phyloP scores from a whole-genome alignment of 805 yeast genomes.

The Tetrapisispora fleetii region DNA sequence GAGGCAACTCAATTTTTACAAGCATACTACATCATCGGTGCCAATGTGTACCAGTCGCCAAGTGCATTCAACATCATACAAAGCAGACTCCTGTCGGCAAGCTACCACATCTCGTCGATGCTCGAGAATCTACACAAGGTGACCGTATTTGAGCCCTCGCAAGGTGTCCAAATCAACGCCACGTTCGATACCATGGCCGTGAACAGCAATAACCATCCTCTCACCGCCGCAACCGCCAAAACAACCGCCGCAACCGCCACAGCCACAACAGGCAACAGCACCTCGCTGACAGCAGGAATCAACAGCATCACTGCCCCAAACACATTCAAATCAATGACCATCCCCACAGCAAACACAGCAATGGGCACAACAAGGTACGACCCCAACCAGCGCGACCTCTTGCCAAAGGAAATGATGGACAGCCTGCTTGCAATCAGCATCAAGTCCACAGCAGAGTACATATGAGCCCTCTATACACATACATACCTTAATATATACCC shows the following conservation, averaged over 20 bases:
- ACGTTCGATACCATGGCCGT: constrained; percentile 3
- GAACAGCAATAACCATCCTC: too few relatives aligned
- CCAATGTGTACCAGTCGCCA: constrained; percentile 89
- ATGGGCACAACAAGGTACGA: constrained; percentile 6
- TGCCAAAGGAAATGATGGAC: constrained; percentile 26
- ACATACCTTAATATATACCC: too few relatives aligned
- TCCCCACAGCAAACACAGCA: neutral
- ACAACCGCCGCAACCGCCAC: constrained; percentile 7
- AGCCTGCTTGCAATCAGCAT: constrained; percentile 24
- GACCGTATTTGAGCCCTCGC: constrained; percentile 49
- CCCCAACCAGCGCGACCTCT: constrained; percentile 7
- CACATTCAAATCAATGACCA: neutral
- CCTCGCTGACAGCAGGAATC: neutral
- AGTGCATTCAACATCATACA: constrained; percentile 59
- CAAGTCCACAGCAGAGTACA: constrained; percentile 26
- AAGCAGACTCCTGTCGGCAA: constrained; percentile 53
- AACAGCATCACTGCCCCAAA: neutral
- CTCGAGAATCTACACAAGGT: constrained; percentile 37
- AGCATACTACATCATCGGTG: constrained; percentile 83
- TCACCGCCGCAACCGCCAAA: neutral
- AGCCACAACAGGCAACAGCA: neutral
- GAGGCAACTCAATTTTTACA: constrained; percentile 40
- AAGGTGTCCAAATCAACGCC: constrained; percentile 34
- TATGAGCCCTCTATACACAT: constrained; percentile 5
- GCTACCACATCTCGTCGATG: constrained; percentile 35